Conservation (phyloP, 1,284 basidiomycete genomes). For the Lentinus polychrous region DNA sequence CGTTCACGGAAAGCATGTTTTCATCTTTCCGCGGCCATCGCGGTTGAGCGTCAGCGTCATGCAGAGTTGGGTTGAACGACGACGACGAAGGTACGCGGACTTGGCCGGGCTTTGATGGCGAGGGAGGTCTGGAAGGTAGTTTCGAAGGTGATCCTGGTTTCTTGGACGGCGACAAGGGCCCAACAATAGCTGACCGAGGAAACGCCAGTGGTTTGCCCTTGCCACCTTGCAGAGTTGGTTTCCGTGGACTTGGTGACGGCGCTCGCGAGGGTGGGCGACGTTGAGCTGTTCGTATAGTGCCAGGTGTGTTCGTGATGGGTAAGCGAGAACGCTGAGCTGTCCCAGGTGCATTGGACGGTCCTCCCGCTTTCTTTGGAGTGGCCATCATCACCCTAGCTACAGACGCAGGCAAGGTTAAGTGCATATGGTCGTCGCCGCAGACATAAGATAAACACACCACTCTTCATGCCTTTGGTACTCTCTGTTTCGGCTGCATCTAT, state of each 20-base stretch:
- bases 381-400: slow-evolving; percentile 45
- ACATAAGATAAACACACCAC: slow-evolving; percentile 35
- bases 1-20: slow-evolving; percentile 68
- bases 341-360: slow-evolving; percentile 40
- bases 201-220: slow-evolving; percentile 5
- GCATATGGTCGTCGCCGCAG: background rate
- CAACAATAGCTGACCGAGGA: slow-evolving; percentile 23
- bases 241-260: slow-evolving; percentile 50
- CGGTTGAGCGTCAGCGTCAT: slow-evolving; percentile 61
- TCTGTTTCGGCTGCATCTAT: slow-evolving; percentile 28
- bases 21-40: slow-evolving; percentile 58
- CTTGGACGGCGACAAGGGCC: slow-evolving; percentile 40
- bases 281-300: slow-evolving; percentile 32
- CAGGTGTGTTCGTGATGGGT: slow-evolving; percentile 37
- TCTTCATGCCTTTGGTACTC: slow-evolving; percentile 47
- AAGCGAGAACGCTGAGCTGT: slow-evolving; percentile 41
- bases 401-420: slow-evolving; percentile 1
- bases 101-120: background rate
- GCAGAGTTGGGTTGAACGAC: slow-evolving; percentile 64
- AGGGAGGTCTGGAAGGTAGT: slow-evolving; percentile 15
- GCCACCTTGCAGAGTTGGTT: slow-evolving; percentile 21
- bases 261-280: background rate
- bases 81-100: slow-evolving; percentile 54
- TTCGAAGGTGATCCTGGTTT: slow-evolving; percentile 39
- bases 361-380: slow-evolving; percentile 47